Conservation (phyloP, 2,329 filamentous ascomycete species). For the Leptographium radiaticola region DNA sequence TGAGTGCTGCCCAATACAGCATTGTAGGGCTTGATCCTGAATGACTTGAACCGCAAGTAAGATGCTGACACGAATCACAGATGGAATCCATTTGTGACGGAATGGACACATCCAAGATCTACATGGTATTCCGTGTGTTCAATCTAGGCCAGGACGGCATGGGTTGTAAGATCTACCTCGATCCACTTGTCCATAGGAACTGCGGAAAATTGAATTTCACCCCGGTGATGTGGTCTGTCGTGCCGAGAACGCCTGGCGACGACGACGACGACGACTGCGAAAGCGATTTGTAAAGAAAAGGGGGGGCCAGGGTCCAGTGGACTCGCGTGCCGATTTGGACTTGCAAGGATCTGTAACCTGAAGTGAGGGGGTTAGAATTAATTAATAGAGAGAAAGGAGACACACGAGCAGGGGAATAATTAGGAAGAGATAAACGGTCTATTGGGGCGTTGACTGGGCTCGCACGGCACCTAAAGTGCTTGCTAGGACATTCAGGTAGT, state of each 20-base stretch:
- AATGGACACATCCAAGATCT: constrained; percentile 14
- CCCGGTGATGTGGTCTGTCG: not conserved
- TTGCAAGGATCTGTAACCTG: not conserved
- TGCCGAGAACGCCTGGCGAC: not conserved
- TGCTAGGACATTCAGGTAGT: too few relatives aligned
- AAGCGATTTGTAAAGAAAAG: not conserved
- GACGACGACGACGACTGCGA: not conserved
- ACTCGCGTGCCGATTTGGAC: not conserved
- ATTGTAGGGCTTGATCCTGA: not conserved
- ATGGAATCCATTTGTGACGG: not conserved
- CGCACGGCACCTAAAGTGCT: too few relatives aligned
- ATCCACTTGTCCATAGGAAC: constrained; percentile 19
- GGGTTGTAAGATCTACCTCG: constrained; percentile 23
- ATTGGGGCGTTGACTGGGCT: too few relatives aligned
- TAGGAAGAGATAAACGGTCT: too few relatives aligned
- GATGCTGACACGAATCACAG: not conserved
- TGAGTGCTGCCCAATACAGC: not conserved
- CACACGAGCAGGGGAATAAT: too few relatives aligned
- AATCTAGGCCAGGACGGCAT: constrained; percentile 19
- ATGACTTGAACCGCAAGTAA: not conserved
- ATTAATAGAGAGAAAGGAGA: too few relatives aligned
- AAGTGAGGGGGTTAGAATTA: not conserved
- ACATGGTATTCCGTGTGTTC: constrained; percentile 28
- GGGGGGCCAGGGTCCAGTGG: not conserved
- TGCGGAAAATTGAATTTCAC: constrained; percentile 14